Evolutionary conservation across 2,329 filamentous ascomycete genomes (phyloP).

Genomic region (Lachnum nothofagi): DNA sequence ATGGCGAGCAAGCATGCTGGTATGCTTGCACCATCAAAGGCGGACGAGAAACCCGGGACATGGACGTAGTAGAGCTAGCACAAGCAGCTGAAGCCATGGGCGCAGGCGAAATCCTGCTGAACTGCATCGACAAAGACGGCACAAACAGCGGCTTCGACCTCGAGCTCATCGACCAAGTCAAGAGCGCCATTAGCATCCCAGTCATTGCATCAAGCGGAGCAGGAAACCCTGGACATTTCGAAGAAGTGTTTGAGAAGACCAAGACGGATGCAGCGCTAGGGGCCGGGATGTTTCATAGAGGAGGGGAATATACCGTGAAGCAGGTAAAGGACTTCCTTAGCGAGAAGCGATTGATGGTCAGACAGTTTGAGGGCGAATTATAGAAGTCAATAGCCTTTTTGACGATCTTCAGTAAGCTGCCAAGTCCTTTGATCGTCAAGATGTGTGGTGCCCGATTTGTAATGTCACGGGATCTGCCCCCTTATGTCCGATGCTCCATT

Average conservation of each 20-base stretch:
- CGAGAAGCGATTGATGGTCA: conserved; percentile 68
- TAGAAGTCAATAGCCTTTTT: conserved; percentile 13
- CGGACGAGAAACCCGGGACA: conserved; percentile 85
- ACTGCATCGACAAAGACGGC: conserved; percentile 96
- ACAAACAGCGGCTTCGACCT: conserved; percentile 92
- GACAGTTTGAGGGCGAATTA: conserved; percentile 59
- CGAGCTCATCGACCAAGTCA: conserved; percentile 84
- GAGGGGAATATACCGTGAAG: conserved; percentile 88
- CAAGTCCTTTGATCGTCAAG: too few species aligned
- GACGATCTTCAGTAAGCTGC: neutral
- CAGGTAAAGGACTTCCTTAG: conserved; percentile 84
- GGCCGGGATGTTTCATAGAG: conserved; percentile 95
- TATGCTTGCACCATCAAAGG: conserved; percentile 97
- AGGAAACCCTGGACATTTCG: conserved; percentile 80
- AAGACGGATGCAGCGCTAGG: conserved; percentile 87
- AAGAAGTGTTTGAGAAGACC: conserved; percentile 82
- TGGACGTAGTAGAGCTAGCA: conserved; percentile 85
- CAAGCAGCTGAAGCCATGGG: conserved; percentile 94
- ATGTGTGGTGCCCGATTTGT: too few species aligned
- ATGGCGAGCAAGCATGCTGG: conserved; percentile 82
- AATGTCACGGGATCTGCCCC: too few species aligned
- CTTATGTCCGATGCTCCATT: too few species aligned
- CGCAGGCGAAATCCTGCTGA: conserved; percentile 86
- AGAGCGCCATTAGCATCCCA: conserved; percentile 79
- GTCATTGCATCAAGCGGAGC: conserved; percentile 94